Evolutionary conservation across 208 protist genomes (phyloP).

Genomic region (Novymonas esmeraldas): DNA sequence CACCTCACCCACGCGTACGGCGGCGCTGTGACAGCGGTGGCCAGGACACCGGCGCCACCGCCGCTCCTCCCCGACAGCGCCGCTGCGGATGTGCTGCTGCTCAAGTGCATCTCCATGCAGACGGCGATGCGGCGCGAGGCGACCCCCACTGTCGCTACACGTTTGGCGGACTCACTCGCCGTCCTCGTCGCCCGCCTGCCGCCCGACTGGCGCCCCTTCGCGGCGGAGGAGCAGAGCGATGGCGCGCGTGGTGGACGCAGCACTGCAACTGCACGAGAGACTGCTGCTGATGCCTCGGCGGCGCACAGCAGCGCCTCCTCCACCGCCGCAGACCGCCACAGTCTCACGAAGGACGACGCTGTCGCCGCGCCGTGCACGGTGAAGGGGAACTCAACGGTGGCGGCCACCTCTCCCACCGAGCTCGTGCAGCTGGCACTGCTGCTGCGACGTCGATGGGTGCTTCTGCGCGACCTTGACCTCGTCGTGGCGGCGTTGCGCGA

Average conservation of each 20-base stretch:
- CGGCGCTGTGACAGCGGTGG: not conserved
- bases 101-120: conserved; percentile 16
- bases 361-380: no score
- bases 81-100: conserved; percentile 9
- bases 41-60: not conserved
- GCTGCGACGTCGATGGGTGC: conserved; percentile 21
- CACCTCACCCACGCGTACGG: conserved; percentile 3
- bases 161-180: not conserved
- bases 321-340: no score
- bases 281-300: no score
- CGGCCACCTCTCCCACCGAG: conserved; percentile 11
- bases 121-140: not conserved
- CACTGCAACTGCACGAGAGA: no score
- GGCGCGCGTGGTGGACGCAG: no score
- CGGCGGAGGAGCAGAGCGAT: not conserved
- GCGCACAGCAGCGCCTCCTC: no score
- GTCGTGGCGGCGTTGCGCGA: conserved; percentile 15
- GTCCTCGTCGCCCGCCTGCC: conserved; percentile 6
- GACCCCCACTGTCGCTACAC: not conserved
- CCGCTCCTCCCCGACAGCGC: no score
- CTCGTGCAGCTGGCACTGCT: conserved; percentile 29
- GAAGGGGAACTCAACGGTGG: not conserved
- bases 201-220: conserved; percentile 5
- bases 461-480: conserved; percentile 24
- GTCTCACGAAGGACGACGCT: no score